Evolutionary conservation across 768 basidiomycete species (phyloP).

Genomic region (Auriculariales sp.): DNA sequence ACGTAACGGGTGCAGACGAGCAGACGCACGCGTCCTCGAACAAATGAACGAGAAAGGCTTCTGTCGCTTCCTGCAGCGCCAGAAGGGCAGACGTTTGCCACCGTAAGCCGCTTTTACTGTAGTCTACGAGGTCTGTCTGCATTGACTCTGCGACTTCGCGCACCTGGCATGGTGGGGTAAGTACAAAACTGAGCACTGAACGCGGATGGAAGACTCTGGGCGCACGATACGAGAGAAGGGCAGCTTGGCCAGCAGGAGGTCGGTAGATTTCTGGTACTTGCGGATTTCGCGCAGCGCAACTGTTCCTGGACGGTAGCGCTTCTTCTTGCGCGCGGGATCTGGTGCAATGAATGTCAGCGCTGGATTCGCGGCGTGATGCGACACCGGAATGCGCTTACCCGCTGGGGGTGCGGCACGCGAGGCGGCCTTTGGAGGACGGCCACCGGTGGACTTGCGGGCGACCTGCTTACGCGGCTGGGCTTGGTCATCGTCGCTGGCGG

Average conservation of each 20-base stretch:
- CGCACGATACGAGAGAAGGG: slow-evolving; percentile 86
- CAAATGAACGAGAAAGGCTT: slow-evolving; percentile 86
- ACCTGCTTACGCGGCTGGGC: slow-evolving; percentile 20
- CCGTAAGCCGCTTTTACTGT: slow-evolving; percentile 47
- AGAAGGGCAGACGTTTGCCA: slow-evolving; percentile 94
- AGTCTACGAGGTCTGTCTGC: slow-evolving; percentile 60
- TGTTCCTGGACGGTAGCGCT: slow-evolving; percentile 80
- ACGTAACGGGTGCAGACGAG: slow-evolving; percentile 1
- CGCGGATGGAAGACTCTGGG: slow-evolving; percentile 9
- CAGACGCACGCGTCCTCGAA: slow-evolving; percentile 93
- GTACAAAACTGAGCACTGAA: background rate
- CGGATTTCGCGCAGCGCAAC: slow-evolving; percentile 85
- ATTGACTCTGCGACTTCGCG: slow-evolving; percentile 89
- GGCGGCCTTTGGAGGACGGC: slow-evolving; percentile 27
- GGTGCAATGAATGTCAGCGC: slow-evolving; percentile 13
- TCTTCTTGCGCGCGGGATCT: slow-evolving; percentile 24
- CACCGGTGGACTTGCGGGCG: slow-evolving; percentile 78
- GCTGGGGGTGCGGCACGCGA: slow-evolving; percentile 16
- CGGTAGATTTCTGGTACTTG: slow-evolving; percentile 88
- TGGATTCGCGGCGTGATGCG: slow-evolving; percentile 9
- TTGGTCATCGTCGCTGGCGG: background rate
- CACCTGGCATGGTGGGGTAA: slow-evolving; percentile 40
- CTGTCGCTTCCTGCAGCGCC: slow-evolving; percentile 93
- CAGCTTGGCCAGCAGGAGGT: slow-evolving; percentile 71
- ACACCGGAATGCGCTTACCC: slow-evolving; percentile 14